phyloP scores from a whole-genome alignment of 1,284 basidiomycete species.

The Microbotryum violaceum region DNA sequence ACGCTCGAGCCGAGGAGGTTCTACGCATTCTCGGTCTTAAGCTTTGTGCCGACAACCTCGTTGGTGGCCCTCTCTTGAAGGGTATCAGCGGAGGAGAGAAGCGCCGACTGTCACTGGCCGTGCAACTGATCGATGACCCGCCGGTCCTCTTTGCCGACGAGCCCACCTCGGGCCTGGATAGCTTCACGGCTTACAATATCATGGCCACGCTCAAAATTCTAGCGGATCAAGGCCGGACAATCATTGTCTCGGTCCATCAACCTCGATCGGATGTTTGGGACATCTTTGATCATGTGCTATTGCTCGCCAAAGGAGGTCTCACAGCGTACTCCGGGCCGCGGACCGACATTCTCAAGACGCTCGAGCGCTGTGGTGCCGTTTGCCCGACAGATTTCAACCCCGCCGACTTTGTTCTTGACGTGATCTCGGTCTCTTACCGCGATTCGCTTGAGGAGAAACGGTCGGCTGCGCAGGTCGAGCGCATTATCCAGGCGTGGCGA shows the following conservation, averaged over 20 bases:
- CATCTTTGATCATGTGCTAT: conserved; percentile 46
- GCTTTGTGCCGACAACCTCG: conserved; percentile 50
- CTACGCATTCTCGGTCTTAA: conserved; percentile 48
- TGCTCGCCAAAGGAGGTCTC: conserved; percentile 49
- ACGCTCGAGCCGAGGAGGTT: conserved; percentile 48
- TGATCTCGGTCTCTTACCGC: conserved; percentile 21
- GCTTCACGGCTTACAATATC: conserved; percentile 46
- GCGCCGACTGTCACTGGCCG: conserved; percentile 49
- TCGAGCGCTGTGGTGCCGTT: conserved; percentile 37
- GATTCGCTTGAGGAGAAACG: not conserved
- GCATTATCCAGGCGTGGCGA: conserved; percentile 9
- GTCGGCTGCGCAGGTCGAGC: conserved; percentile 3
- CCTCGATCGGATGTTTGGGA: conserved; percentile 49
- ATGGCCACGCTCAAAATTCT: conserved; percentile 47
- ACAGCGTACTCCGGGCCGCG: conserved; percentile 41
- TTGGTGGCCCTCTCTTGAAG: conserved; percentile 44
- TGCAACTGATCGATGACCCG: conserved; percentile 48
- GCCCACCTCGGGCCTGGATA: conserved; percentile 45
- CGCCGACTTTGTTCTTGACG: conserved; percentile 33
- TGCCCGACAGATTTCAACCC: conserved; percentile 27
- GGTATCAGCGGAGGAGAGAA: conserved; percentile 53
- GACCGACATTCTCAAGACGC: conserved; percentile 37
- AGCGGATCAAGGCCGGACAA: conserved; percentile 48
- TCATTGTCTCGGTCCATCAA: conserved; percentile 52
- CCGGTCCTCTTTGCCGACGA: conserved; percentile 47